These are phyloP conservation scores for Cladophialophora chaetospira DNA, from an alignment of 2,329 filamentous ascomycete species.

Conservation along the genomic window DNA sequence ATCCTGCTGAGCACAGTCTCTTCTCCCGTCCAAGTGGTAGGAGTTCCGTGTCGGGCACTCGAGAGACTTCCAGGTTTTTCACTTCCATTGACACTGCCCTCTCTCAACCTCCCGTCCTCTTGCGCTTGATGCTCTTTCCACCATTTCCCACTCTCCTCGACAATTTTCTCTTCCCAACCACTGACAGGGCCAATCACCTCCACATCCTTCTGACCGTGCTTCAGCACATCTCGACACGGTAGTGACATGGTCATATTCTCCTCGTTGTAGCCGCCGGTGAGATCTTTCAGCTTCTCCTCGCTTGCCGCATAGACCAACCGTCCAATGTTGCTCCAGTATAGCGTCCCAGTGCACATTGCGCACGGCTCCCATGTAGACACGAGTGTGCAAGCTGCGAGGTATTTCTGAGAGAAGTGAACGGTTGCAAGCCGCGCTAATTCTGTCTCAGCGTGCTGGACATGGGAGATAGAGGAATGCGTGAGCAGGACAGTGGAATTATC, in stretches of 20 bases:
- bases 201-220: constrained; percentile 52
- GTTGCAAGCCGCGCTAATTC: constrained; percentile 54
- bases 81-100: constrained; percentile 28
- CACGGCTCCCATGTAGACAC: constrained; percentile 60
- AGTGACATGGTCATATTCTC: constrained; percentile 58
- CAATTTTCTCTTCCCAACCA: constrained; percentile 48
- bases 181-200: constrained; percentile 54
- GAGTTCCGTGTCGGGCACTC: constrained; percentile 24
- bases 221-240: constrained; percentile 52
- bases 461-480: constrained; percentile 54
- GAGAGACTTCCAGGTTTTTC: constrained; percentile 25
- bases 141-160: constrained; percentile 51
- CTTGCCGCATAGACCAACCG: constrained; percentile 54
- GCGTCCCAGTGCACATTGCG: constrained; percentile 54
- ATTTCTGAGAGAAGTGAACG: constrained; percentile 51
- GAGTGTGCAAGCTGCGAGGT: constrained; percentile 53
- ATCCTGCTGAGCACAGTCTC: constrained; percentile 33
- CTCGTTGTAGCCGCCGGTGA: constrained; percentile 52
- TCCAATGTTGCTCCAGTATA: constrained; percentile 58
- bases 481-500: constrained; percentile 54
- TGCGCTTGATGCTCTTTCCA: constrained; percentile 40
- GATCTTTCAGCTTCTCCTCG: constrained; percentile 48
- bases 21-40: constrained; percentile 31
- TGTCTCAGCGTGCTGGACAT: constrained; percentile 57
- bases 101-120: constrained; percentile 10